Conservation (phyloP, 140 eudicot genomes). For the Senecio squalidus region DNA sequence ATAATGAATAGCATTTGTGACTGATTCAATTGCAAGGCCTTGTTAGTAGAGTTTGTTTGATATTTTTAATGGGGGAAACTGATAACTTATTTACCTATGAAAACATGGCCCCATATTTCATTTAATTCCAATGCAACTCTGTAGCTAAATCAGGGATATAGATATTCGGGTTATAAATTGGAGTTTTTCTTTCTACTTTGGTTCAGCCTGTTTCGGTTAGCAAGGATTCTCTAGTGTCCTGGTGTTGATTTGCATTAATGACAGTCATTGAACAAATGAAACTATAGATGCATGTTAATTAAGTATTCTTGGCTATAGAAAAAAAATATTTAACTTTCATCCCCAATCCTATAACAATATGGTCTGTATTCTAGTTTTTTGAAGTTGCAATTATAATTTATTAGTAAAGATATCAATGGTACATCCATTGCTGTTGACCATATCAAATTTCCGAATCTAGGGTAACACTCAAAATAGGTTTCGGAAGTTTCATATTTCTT, state of each 20-base stretch:
- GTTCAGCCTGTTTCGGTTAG: not conserved
- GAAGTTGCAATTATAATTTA: not conserved
- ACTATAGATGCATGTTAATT: not conserved
- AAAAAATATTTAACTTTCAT: not conserved
- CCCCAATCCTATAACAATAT: not conserved
- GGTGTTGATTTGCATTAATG: not conserved
- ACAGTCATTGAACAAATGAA: not conserved
- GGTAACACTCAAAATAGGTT: not conserved
- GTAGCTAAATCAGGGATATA: too few relatives aligned
- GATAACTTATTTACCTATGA: not conserved
- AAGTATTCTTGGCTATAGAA: not conserved
- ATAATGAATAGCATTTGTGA: too few relatives aligned
- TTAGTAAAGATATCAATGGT: not conserved
- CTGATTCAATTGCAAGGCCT: too few relatives aligned
- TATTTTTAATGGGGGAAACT: not conserved
- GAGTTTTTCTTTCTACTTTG: conserved; percentile 10
- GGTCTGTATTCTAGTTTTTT: not conserved
- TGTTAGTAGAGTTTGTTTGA: too few relatives aligned
- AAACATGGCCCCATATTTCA: conserved; percentile 2
- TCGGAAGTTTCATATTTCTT: too few relatives aligned
- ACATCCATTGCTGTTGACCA: not conserved
- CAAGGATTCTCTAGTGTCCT: not conserved
- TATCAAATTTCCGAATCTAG: not conserved
- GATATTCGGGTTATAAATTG: not conserved
- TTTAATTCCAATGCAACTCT: not conserved